Evolutionary conservation across 148 eudicot species (phyloP).

Genomic region (Persicaria tinctoria): DNA sequence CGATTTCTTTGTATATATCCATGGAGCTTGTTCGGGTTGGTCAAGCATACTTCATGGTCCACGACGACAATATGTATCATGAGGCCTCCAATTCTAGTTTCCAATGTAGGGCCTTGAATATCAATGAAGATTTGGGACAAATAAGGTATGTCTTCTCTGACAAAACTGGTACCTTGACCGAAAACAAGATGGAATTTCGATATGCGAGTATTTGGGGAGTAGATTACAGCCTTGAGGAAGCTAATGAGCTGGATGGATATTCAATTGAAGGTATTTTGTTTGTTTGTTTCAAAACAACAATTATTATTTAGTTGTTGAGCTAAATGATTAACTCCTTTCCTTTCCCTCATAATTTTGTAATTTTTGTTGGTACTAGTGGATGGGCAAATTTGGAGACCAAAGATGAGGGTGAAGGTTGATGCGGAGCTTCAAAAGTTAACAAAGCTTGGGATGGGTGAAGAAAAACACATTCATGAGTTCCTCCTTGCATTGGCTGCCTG

Average conservation of each 20-base stretch:
- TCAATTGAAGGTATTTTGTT: slow-evolving; percentile 44
- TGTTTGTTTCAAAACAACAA: background rate
- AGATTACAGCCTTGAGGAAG: slow-evolving; percentile 50
- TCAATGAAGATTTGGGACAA: slow-evolving; percentile 96
- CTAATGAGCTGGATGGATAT: slow-evolving; percentile 26
- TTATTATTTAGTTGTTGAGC: background rate
- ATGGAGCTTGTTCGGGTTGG: slow-evolving; percentile 99
- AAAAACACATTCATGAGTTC: slow-evolving; percentile 50
- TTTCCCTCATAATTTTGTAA: slow-evolving; percentile 9
- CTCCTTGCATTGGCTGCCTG: slow-evolving; percentile 97
- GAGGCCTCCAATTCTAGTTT: slow-evolving; percentile 65
- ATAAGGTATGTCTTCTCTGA: slow-evolving; percentile 94
- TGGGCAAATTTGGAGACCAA: slow-evolving; percentile 64
- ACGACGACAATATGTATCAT: slow-evolving; percentile 62
- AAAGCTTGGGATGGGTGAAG: slow-evolving; percentile 35
- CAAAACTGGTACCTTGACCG: slow-evolving; percentile 96
- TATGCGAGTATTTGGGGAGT: slow-evolving; percentile 88
- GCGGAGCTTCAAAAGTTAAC: slow-evolving; percentile 46
- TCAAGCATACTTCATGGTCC: slow-evolving; percentile 95
- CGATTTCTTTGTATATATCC: slow-evolving; percentile 91
- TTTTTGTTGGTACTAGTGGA: slow-evolving; percentile 39
- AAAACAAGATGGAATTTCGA: slow-evolving; percentile 98
- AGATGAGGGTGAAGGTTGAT: slow-evolving; percentile 85
- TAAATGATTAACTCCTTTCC: background rate
- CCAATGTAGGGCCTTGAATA: slow-evolving; percentile 91